Evolutionary conservation across 164 flowering plant species (phyloP).

Genomic region (Pachysandra terminalis): DNA sequence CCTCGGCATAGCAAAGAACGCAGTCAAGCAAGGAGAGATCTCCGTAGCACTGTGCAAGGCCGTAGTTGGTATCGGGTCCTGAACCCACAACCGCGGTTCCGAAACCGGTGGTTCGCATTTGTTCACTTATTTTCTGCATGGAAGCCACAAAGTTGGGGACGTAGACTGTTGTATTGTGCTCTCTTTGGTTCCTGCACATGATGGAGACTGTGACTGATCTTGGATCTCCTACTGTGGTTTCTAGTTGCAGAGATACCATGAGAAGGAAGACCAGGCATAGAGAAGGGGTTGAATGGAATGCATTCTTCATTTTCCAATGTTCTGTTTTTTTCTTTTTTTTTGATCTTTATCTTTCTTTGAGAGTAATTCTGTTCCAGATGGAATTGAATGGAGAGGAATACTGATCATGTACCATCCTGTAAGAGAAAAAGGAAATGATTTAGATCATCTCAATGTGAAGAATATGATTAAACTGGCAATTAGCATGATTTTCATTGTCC

Average conservation of each 20-base stretch:
- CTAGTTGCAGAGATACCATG: constrained; percentile 14
- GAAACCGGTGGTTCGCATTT: constrained; percentile 45
- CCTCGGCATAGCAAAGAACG: constrained; percentile 62
- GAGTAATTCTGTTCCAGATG: neutral
- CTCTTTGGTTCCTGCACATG: constrained; percentile 34
- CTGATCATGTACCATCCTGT: too few species aligned
- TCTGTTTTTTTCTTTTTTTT: neutral
- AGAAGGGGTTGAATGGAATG: neutral
- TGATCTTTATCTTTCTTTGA: too few species aligned
- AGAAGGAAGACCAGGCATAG: constrained; percentile 16
- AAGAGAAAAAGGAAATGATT: too few species aligned
- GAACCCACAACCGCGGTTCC: constrained; percentile 54
- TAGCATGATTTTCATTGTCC: too few species aligned
- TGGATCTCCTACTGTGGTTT: constrained; percentile 43
- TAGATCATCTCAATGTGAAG: too few species aligned
- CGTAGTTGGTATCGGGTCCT: constrained; percentile 57
- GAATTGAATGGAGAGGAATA: too few species aligned
- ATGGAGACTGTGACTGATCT: constrained; percentile 47
- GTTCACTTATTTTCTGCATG: constrained; percentile 70
- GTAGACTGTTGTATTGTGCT: constrained; percentile 50
- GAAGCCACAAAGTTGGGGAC: constrained; percentile 65
- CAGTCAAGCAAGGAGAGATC: constrained; percentile 75
- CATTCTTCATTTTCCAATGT: constrained; percentile 21
- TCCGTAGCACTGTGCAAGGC: constrained; percentile 84
- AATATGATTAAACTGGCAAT: too few species aligned